These are phyloP conservation scores for Zygoascus hellenicus DNA, from an alignment of 1,139 yeast genomes.

Conservation along the genomic window DNA sequence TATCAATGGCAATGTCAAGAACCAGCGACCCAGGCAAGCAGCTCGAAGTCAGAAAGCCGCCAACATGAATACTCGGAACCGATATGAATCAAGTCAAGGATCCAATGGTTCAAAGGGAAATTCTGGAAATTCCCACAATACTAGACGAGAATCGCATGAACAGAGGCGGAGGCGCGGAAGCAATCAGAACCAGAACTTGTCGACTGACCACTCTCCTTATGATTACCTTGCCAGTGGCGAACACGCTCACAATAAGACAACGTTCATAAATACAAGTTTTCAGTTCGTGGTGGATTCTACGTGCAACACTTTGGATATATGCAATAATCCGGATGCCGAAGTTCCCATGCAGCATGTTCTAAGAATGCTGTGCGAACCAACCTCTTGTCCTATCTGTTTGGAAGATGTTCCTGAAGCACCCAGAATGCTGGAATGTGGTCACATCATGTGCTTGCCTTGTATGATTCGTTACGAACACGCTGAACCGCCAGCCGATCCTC, in stretches of 20 bases:
- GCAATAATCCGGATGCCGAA: conserved; percentile 68
- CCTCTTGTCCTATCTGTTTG: conserved; percentile 86
- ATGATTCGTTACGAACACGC: conserved; percentile 64
- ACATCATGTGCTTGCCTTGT: conserved; percentile 81
- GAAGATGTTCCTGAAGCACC: conserved; percentile 85
- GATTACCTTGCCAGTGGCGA: conserved; percentile 7
- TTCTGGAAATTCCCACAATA: not conserved
- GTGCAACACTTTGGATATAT: conserved; percentile 51
- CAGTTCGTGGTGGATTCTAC: conserved; percentile 67
- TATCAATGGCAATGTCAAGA: too few relatives aligned
- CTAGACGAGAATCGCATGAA: not conserved
- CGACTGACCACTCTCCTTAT: not conserved
- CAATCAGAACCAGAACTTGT: not conserved
- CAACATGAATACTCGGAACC: too few relatives aligned
- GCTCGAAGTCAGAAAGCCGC: too few relatives aligned
- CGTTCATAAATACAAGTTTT: conserved; percentile 79
- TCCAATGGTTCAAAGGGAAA: not conserved
- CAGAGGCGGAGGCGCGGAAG: conserved; percentile 7
- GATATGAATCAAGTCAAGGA: too few relatives aligned
- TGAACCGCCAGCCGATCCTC: conserved; percentile 31
- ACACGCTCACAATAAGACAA: conserved; percentile 51
- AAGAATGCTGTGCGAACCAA: conserved; percentile 69
- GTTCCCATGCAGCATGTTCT: conserved; percentile 57
- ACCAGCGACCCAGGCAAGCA: too few relatives aligned
- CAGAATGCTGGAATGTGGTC: conserved; percentile 93